A percentile compares a stretch with the other conserved stretches of the same genome.
These are phyloP conservation scores for Zygosaccharomyces kombuchaensis DNA, from an alignment of 805 yeast species.

Conservation along the genomic window DNA sequence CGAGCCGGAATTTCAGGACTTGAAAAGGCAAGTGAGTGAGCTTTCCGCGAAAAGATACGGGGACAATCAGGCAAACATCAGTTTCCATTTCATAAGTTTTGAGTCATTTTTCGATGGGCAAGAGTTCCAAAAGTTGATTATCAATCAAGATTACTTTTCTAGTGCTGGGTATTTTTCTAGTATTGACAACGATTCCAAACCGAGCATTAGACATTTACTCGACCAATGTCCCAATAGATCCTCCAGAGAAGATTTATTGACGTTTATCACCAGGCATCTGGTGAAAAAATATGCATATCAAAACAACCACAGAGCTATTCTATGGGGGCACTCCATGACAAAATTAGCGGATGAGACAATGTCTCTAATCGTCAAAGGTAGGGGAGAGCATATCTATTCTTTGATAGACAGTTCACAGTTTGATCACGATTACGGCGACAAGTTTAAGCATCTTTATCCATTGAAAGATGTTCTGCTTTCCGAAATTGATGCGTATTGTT, in stretches of 20 bases:
- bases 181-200: slow-evolving; percentile 1
- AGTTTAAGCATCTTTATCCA: slow-evolving; percentile 57
- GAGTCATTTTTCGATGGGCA: slow-evolving; percentile 38
- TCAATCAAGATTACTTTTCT: slow-evolving; percentile 29
- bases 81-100: slow-evolving; percentile 40
- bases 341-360: slow-evolving; percentile 75
- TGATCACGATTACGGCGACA: slow-evolving; percentile 28
- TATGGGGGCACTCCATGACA: slow-evolving; percentile 80
- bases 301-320: slow-evolving; percentile 46
- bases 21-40: slow-evolving; percentile 13
- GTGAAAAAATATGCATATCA: slow-evolving; percentile 44
- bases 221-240: slow-evolving; percentile 46
- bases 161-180: slow-evolving; percentile 12
- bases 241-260: slow-evolving; percentile 57
- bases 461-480: slow-evolving; percentile 67
- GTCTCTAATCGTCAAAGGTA: slow-evolving; percentile 76
- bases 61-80: slow-evolving; percentile 34
- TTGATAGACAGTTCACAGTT: slow-evolving; percentile 44
- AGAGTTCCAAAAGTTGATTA: slow-evolving; percentile 31
- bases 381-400: slow-evolving; percentile 65
- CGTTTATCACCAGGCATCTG: slow-evolving; percentile 45
- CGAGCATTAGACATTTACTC: slow-evolving; percentile 15
- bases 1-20: slow-evolving; percentile 29
- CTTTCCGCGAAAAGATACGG: slow-evolving; percentile 21
- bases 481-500: slow-evolving; percentile 57